Percentiles rank a stretch among this genome's conserved stretches.
phyloP scores from a whole-genome alignment of 73 alveolate genomes.

The Diophrys appendiculata region DNA sequence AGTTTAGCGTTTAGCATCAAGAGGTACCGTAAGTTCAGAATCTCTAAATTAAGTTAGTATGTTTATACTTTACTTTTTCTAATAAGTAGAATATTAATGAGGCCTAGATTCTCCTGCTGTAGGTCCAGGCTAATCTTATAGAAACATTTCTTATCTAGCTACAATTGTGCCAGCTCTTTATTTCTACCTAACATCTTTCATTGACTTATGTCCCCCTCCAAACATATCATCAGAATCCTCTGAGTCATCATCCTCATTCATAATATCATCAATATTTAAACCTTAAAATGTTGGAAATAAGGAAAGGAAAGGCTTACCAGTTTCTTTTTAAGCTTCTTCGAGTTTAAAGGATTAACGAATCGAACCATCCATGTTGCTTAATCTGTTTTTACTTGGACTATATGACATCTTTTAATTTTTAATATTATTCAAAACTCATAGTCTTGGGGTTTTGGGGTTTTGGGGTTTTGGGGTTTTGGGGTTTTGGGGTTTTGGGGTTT shows the following conservation, averaged over 20 bases:
- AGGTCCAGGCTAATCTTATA: too few relatives aligned
- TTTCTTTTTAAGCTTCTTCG: neutral
- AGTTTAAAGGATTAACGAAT: too few relatives aligned
- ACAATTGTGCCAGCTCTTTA: neutral
- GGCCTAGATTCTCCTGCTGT: neutral
- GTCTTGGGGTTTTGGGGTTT: too few relatives aligned
- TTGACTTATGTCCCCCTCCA: conserved; percentile 18
- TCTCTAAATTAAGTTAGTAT: neutral
- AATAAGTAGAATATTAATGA: neutral
- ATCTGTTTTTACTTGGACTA: too few relatives aligned
- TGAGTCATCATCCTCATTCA: neutral
- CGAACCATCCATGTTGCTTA: too few relatives aligned
- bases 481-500: too few relatives aligned
- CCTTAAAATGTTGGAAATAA: neutral
- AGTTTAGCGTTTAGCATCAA: neutral
- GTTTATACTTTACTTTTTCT: neutral
- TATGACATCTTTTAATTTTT: too few relatives aligned
- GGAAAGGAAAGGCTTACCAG: too few relatives aligned
- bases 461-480: too few relatives aligned
- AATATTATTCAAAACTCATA: too few relatives aligned
- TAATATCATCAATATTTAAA: neutral
- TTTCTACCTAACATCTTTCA: neutral
- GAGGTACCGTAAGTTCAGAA: neutral
- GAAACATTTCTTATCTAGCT: neutral
- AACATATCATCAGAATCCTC: conserved; percentile 1